Conservation (phyloP, 2,329 filamentous ascomycete genomes). For the Venturia oleaginea region DNA sequence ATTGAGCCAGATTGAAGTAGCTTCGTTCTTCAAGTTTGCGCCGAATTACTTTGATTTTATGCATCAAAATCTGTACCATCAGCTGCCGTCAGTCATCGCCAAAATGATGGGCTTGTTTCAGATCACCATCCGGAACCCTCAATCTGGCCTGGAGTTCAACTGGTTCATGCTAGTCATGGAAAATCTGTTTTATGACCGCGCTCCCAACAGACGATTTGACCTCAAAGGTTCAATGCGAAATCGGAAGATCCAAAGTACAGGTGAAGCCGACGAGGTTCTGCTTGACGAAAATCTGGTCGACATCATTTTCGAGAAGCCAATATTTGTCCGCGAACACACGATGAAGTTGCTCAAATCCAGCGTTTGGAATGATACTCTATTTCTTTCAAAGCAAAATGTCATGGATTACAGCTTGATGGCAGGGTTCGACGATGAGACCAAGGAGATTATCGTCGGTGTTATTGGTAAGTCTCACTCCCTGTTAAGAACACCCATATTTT, state of each 20-base stretch:
- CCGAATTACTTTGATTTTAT: slow-evolving; percentile 97
- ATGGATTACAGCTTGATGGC: slow-evolving; percentile 99
- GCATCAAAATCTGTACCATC: slow-evolving; percentile 91
- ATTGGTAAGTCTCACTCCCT: slow-evolving; percentile 42
- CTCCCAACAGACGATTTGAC: slow-evolving; percentile 72
- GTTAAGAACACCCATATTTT: background rate
- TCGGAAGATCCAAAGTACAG: slow-evolving; percentile 90
- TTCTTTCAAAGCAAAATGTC: slow-evolving; percentile 87
- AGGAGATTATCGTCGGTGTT: slow-evolving; percentile 92
- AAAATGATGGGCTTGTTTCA: slow-evolving; percentile 99
- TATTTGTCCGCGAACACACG: slow-evolving; percentile 91
- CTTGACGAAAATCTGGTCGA: slow-evolving; percentile 99
- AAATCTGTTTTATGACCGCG: slow-evolving; percentile 93
- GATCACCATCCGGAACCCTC: slow-evolving; percentile 90
- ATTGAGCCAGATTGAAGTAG: slow-evolving; percentile 80
- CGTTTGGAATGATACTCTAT: slow-evolving; percentile 96
- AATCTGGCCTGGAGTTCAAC: slow-evolving; percentile 86
- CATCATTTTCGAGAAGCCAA: slow-evolving; percentile 93
- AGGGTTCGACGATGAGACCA: slow-evolving; percentile 80
- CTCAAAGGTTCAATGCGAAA: slow-evolving; percentile 98
- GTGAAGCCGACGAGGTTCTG: slow-evolving; percentile 90
- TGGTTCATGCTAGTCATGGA: slow-evolving; percentile 94
- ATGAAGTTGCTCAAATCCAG: slow-evolving; percentile 87
- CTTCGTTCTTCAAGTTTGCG: slow-evolving; percentile 89
- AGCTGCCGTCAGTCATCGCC: slow-evolving; percentile 85